Conservation (phyloP, 345 rosid genomes). For the Cochlearia excelsa region DNA sequence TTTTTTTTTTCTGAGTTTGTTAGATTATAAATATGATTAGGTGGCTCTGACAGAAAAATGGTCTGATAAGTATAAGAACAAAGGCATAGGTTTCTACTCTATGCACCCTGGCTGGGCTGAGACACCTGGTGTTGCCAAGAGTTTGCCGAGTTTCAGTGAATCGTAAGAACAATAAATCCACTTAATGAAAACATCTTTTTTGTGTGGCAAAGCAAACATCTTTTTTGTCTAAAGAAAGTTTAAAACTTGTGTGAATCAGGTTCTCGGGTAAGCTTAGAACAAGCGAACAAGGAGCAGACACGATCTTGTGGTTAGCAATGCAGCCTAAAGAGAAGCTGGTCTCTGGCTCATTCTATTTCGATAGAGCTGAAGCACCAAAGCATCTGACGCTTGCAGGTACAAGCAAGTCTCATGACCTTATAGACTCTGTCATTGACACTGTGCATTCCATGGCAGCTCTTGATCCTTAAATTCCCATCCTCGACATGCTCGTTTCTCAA, state of each 20-base stretch:
- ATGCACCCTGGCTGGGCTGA: conserved; percentile 99
- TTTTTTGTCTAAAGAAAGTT: conserved; percentile 11
- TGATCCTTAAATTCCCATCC: conserved; percentile 6
- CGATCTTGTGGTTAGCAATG: conserved; percentile 71
- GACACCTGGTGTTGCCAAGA: conserved; percentile 79
- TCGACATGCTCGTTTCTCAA: neutral
- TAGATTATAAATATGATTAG: conserved; percentile 31
- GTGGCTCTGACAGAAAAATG: conserved; percentile 81
- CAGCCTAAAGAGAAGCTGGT: conserved; percentile 75
- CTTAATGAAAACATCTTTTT: neutral
- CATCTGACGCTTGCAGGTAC: conserved; percentile 73
- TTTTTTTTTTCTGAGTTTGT: neutral
- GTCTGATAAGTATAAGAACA: conserved; percentile 64
- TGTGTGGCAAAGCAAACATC: conserved; percentile 1
- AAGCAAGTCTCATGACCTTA: conserved; percentile 46
- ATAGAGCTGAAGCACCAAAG: conserved; percentile 75
- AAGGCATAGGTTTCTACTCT: conserved; percentile 74
- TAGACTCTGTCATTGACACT: conserved; percentile 46
- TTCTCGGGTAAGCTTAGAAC: conserved; percentile 73
- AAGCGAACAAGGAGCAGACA: conserved; percentile 86
- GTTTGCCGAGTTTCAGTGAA: conserved; percentile 58
- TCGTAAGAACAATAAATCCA: conserved; percentile 36
- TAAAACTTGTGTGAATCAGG: conserved; percentile 37
- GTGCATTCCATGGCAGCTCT: conserved; percentile 50
- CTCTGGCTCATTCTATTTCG: conserved; percentile 77